A percentile compares a stretch with the other conserved stretches of the same genome.
Conservation (phyloP, 306 rosid species). For the Sphenostylis stenocarpa region DNA sequence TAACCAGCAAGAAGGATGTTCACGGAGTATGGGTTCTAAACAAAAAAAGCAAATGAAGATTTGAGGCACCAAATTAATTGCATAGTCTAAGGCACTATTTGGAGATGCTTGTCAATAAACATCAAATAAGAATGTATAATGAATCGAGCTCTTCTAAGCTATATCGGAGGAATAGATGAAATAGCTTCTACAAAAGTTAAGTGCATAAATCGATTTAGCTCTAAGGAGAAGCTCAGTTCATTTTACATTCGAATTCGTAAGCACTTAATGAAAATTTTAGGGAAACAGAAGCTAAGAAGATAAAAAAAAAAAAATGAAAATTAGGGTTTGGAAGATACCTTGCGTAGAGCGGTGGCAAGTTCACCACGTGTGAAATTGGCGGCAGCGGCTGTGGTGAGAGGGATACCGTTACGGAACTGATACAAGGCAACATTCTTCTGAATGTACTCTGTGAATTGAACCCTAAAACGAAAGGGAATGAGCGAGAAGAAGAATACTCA, state of each 20-base stretch:
- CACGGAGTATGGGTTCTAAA: slow-evolving; percentile 84
- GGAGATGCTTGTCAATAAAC: not conserved
- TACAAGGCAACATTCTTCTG: slow-evolving; percentile 38
- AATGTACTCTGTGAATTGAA: slow-evolving; percentile 33
- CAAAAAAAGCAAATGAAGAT: not conserved
- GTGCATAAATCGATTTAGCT: not conserved
- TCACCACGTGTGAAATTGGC: slow-evolving; percentile 41
- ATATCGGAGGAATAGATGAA: not conserved
- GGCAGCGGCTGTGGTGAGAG: slow-evolving; percentile 34
- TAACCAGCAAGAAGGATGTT: slow-evolving; percentile 92
- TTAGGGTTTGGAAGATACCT: slow-evolving; percentile 38
- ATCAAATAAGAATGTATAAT: too few species aligned
- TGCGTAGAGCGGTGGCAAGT: slow-evolving; percentile 40
- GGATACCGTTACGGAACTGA: slow-evolving; percentile 39
- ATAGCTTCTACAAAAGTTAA: not conserved
- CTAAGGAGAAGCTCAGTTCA: too few species aligned
- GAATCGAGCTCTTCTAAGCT: not conserved
- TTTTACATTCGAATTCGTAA: too few species aligned
- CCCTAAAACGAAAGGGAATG: not conserved
- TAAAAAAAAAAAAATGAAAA: not conserved
- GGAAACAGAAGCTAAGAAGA: not conserved
- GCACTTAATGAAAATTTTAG: not conserved
- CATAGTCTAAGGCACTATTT: not conserved
- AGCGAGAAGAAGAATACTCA: not conserved
- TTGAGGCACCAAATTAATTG: not conserved